These are phyloP conservation scores for Mycogone perniciosa DNA, from an alignment of 2,329 filamentous ascomycete genomes.

Conservation along the genomic window DNA sequence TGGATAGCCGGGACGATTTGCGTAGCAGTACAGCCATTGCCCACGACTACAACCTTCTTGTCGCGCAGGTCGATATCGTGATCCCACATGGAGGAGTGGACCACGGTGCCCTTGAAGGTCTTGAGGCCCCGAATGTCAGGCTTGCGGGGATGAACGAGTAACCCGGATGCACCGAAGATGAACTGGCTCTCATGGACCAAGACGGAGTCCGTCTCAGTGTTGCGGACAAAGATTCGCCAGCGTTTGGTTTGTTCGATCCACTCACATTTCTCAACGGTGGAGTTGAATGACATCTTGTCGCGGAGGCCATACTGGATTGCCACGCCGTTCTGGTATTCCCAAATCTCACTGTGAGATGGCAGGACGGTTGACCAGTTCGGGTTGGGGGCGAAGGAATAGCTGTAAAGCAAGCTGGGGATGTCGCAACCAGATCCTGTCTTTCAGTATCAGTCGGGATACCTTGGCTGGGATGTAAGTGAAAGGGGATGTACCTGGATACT, in stretches of 20 bases:
- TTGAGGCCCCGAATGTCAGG: conserved; percentile 42
- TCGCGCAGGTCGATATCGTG: conserved; percentile 39
- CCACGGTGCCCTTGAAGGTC: conserved; percentile 45
- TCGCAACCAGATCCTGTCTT: conserved; percentile 43
- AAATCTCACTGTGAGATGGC: conserved; percentile 49
- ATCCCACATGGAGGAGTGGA: conserved; percentile 53
- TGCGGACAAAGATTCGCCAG: conserved; percentile 29
- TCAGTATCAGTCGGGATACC: background rate
- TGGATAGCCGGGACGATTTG: conserved; percentile 45
- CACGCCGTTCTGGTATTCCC: conserved; percentile 47
- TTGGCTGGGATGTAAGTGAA: too few species aligned
- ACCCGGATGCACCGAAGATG: conserved; percentile 31
- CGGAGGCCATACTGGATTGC: conserved; percentile 40
- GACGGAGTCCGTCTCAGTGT: conserved; percentile 17
- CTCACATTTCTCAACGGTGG: conserved; percentile 31
- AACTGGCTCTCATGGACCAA: conserved; percentile 34
- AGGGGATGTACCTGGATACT: conserved; percentile 44
- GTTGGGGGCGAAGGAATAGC: conserved; percentile 55
- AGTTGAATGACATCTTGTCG: conserved; percentile 33
- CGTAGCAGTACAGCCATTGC: conserved; percentile 48
- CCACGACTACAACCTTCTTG: conserved; percentile 47
- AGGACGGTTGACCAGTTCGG: conserved; percentile 54
- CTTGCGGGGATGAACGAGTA: conserved; percentile 27
- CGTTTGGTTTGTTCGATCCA: conserved; percentile 31
- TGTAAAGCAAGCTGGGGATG: conserved; percentile 54